Percentiles rank a stretch among this genome's conserved stretches.
These are phyloP conservation scores for Tylopilus sp. DNA, from an alignment of 1,284 basidiomycete species.

Conservation along the genomic window DNA sequence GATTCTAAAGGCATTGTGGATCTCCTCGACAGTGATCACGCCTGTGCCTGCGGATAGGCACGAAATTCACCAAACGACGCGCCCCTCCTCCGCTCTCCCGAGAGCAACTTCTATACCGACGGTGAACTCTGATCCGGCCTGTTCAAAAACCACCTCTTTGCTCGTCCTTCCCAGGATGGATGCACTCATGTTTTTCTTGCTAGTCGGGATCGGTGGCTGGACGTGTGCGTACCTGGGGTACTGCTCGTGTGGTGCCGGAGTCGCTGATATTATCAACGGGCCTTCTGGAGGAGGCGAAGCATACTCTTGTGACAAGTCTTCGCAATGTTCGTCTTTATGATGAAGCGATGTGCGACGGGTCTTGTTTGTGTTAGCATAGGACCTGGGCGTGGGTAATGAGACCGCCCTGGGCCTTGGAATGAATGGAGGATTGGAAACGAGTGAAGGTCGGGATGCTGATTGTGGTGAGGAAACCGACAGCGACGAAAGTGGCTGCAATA, in stretches of 20 bases:
- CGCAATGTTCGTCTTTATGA: conserved; percentile 16
- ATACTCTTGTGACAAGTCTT: conserved; percentile 33
- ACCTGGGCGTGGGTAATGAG: conserved; percentile 18
- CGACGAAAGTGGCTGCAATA: conserved; percentile 30
- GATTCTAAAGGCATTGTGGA: conserved; percentile 10
- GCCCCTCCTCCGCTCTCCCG: conserved; percentile 36
- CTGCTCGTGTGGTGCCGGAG: conserved; percentile 21
- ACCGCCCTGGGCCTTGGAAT: conserved; percentile 26
- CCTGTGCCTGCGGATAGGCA: not conserved
- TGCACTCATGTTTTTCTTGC: conserved; percentile 16
- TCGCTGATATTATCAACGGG: conserved; percentile 23
- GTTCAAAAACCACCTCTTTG: conserved; percentile 30
- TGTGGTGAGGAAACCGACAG: conserved; percentile 12
- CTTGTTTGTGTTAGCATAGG: conserved; percentile 6
- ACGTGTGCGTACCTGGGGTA: conserved; percentile 32
- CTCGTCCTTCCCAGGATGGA: conserved; percentile 14
- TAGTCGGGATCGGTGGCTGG: conserved; percentile 8
- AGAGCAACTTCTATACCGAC: conserved; percentile 35
- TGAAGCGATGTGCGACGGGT: conserved; percentile 15
- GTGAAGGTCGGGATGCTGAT: conserved; percentile 7
- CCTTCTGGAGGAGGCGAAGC: conserved; percentile 33
- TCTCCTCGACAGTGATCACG: not conserved
- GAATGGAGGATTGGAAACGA: conserved; percentile 13
- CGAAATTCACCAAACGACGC: conserved; percentile 29
- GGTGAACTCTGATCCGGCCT: conserved; percentile 30